Conservation (phyloP, 2,329 filamentous ascomycete species). For the Tolypocladium amazonense region DNA sequence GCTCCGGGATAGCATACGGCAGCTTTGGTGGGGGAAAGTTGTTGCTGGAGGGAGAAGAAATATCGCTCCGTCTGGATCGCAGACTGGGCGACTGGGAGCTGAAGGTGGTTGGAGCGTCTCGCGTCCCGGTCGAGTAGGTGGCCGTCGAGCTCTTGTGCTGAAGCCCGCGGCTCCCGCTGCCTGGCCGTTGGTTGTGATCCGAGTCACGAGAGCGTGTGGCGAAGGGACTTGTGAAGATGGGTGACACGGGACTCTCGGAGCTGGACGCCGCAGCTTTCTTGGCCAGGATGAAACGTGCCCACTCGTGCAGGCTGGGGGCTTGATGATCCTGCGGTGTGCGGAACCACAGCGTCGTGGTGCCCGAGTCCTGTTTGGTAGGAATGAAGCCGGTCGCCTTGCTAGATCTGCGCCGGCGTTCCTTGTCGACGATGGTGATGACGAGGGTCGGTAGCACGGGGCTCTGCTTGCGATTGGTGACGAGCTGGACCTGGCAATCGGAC, state of each 20-base stretch:
- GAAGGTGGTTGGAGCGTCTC: constrained; percentile 39
- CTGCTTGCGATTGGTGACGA: constrained; percentile 51
- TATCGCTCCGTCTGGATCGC: constrained; percentile 50
- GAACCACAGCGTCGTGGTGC: constrained; percentile 43
- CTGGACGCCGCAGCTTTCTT: constrained; percentile 30
- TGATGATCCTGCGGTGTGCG: constrained; percentile 42
- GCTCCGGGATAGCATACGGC: constrained; percentile 25
- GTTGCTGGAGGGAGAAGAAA: constrained; percentile 47
- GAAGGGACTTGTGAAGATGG: constrained; percentile 45
- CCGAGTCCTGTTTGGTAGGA: constrained; percentile 36
- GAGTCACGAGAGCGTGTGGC: constrained; percentile 29
- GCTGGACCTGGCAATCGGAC: constrained; percentile 47
- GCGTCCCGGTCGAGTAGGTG: constrained; percentile 33
- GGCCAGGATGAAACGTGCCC: constrained; percentile 43
- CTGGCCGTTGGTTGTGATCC: constrained; percentile 32
- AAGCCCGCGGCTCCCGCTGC: constrained; percentile 31
- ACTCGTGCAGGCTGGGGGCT: constrained; percentile 44
- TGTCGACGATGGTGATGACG: constrained; percentile 47
- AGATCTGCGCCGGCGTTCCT: constrained; percentile 52
- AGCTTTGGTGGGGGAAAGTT: constrained; percentile 29
- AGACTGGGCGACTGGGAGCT: constrained; percentile 50
- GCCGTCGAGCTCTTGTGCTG: constrained; percentile 39
- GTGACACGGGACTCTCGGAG: constrained; percentile 42
- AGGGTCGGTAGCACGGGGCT: constrained; percentile 49
- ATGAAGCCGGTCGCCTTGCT: constrained; percentile 50